These are phyloP conservation scores for Hypoxylon sp. DNA, from an alignment of 2,329 filamentous ascomycete genomes.

Conservation along the genomic window DNA sequence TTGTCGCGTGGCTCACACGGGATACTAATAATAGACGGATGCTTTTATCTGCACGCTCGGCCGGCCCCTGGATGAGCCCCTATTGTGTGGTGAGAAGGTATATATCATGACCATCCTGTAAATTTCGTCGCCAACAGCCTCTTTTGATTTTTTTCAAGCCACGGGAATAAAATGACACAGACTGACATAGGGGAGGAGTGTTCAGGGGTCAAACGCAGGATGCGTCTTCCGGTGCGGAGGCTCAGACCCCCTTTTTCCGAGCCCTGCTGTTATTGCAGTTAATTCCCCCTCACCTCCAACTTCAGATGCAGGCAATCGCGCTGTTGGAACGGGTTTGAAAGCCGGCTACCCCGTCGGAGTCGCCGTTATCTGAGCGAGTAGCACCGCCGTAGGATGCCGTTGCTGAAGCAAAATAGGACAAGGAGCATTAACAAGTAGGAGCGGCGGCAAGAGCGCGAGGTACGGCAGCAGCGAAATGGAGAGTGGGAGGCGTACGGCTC, in stretches of 20 bases:
- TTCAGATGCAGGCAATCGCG: slow-evolving; percentile 4
- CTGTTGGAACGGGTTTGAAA: too few species aligned
- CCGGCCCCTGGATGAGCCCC: not conserved
- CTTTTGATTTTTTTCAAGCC: not conserved
- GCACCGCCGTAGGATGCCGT: slow-evolving; percentile 12
- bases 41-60: not conserved
- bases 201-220: not conserved
- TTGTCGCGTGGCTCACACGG: too few species aligned
- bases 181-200: too few species aligned
- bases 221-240: not conserved
- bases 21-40: too few species aligned
- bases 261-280: not conserved
- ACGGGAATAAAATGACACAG: not conserved
- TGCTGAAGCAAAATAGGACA: slow-evolving; percentile 13
- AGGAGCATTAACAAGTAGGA: too few species aligned
- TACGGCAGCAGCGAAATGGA: too few species aligned
- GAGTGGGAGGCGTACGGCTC: too few species aligned
- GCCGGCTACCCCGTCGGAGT: not conserved
- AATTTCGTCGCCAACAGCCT: not conserved
- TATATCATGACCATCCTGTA: not conserved
- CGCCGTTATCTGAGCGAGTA: too few species aligned
- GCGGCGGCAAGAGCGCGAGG: too few species aligned
- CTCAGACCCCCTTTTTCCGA: not conserved
- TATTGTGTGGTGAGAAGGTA: not conserved
- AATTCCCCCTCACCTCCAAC: not conserved